Base-by-base conservation (phyloP, 345 rosid genomes). In the Nephelium lappaceum region DNA sequence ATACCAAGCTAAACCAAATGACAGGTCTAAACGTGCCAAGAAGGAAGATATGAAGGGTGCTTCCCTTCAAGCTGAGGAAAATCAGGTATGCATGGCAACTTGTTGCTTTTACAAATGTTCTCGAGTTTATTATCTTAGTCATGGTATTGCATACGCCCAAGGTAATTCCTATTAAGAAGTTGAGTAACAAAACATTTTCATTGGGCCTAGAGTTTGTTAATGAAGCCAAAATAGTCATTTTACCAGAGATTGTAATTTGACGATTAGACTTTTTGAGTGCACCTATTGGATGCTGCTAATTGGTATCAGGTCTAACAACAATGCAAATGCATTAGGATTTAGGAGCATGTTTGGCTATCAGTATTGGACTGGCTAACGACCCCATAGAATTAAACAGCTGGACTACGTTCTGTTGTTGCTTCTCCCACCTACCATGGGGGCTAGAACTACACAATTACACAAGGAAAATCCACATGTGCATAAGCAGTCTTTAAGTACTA, bases 1-100 rank as follows among this genome's bases (percentile, higher is more conserved):
- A 85, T 94, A 88, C 81, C 95, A 93, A 85, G 90, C 93, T 78
- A 94, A 94, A 82, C 91, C 94, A n/a, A 91, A 77, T 72, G 99
- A 96, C 43, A 90, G 88, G 74, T 85, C 97, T 18, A 93, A 94
- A 81, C 98, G 98, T 67, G 97, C 95, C 41, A 96, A 88, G 83
- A 96, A 91, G 83, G 98, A 96, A 49, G 99, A 91, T 55, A 63
- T 81, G 49, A 96, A 91, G 88, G 86, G 83, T 79, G 78, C 84
- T 58, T 43, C 83, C 19, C 88, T 84, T 58, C 95, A 89, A 57
- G 83, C 75, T 77, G 97, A 94, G 71, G 97, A 91, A 85, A 87
- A 73, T 84, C 93, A 89, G 93, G 93, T 88, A 85, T 73, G 31
- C 41, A 45, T 43, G 16, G 66, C 9, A 57, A 62, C 73, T 11